Conservation (phyloP, 2,329 filamentous ascomycete species). For the Monilinia fructicola region DNA sequence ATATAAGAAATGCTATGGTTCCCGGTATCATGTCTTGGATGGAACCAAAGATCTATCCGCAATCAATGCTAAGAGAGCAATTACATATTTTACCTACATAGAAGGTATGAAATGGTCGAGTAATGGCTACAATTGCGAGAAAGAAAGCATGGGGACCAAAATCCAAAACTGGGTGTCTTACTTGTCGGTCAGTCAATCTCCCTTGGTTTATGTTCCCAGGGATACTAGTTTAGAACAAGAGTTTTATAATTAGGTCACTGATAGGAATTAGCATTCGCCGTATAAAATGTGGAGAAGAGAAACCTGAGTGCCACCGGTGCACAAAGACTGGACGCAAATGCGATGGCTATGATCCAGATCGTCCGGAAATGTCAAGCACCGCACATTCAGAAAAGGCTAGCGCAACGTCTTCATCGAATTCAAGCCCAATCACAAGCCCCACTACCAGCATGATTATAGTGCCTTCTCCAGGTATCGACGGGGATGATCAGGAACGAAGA, state of each 20-base stretch:
- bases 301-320: constrained; percentile 36
- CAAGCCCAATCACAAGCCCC: neutral
- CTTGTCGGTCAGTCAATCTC: constrained; percentile 34
- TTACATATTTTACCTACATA: neutral
- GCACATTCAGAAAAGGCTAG: neutral
- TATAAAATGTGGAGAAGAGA: constrained; percentile 39
- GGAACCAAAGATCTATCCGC: neutral
- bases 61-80: neutral
- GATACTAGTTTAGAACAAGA: neutral
- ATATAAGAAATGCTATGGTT: constrained; percentile 4
- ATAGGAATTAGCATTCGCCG: constrained; percentile 32
- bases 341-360: constrained; percentile 34
- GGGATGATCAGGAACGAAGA: constrained; percentile 19
- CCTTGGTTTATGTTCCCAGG: neutral
- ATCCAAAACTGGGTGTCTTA: constrained; percentile 35
- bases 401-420: neutral
- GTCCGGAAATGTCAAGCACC: neutral
- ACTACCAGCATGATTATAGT: neutral
- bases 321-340: constrained; percentile 37
- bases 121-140: constrained; percentile 22
- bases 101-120: neutral
- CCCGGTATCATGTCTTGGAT: constrained; percentile 3
- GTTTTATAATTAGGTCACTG: constrained; percentile 6
- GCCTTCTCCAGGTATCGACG: neutral
- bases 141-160: constrained; percentile 38